Evolutionary conservation across 306 rosid species (phyloP), one percentile per base, ranked within the genome.

Genomic region (Senna tora): DNA sequence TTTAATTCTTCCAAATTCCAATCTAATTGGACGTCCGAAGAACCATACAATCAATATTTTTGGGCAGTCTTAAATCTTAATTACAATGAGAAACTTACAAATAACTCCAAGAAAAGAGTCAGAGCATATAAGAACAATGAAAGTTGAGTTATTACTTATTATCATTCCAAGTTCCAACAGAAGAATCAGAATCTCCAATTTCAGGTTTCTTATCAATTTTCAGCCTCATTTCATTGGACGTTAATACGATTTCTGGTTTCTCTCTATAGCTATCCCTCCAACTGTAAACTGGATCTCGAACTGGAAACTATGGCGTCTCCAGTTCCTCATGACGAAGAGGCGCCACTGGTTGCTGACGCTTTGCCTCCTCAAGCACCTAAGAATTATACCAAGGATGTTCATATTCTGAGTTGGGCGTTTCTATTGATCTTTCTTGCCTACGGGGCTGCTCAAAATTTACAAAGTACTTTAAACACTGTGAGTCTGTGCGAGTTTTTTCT

Each of bases 361-460:
- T 65, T 65, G 41, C 72, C 78, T 19, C 34, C 58, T 19, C 63
- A 73, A 47, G 19, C 49, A 5, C 57, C 69, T 0, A 75, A 32
- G 73, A 82, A 74, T 30, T 72, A 77, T 64, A 33, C 85, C 5
- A 78, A 81, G 72, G 96, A 93, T 65, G 85, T 93, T 79, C 87
- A 85, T 42, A 66, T 90, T 42, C 39, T 93, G 58, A 87, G 97
- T 75, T 71, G 72, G 13, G 86, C 96, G 7, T 93, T 93, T 66
- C 80, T 93, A 32, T 79, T 85, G 75, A 78, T 90, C 59, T 93
- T 90, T 54, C 85, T 90, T 6, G 90, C 98, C 41, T 90, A 87
- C 41, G 98, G 98, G 13, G 98, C 98, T 6, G 98, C 89, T 6
- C 98, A 90, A 78, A 93, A 93, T 73, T 75, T 93, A 20, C 90